Conservation (phyloP, 768 basidiomycete species). For the Pleurotus platypus region DNA sequence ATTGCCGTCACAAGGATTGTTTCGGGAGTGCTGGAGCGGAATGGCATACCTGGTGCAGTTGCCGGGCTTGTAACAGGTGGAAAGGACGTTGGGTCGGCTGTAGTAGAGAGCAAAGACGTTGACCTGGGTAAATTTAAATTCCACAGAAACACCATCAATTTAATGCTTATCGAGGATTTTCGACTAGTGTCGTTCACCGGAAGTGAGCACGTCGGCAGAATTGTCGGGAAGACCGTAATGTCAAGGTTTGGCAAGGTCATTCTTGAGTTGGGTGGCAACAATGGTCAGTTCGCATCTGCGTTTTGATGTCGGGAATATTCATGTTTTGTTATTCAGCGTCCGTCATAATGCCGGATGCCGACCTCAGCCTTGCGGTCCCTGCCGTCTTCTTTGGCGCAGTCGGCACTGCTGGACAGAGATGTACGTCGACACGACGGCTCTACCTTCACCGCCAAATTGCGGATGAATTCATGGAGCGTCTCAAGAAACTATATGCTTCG, state of each 20-base stretch:
- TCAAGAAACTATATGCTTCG: constrained; percentile 69
- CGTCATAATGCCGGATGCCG: constrained; percentile 91
- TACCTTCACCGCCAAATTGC: constrained; percentile 85
- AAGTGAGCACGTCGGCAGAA: constrained; percentile 81
- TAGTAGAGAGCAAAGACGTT: constrained; percentile 71
- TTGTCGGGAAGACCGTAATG: constrained; percentile 86
- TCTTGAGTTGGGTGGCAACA: constrained; percentile 93
- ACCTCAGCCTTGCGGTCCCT: constrained; percentile 84
- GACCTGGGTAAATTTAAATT: constrained; percentile 67
- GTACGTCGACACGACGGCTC: constrained; percentile 89
- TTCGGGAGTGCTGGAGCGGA: constrained; percentile 72
- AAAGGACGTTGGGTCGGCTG: constrained; percentile 71
- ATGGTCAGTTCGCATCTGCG: constrained; percentile 50
- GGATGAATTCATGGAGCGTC: constrained; percentile 66
- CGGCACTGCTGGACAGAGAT: constrained; percentile 72
- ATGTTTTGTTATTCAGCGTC: constrained; percentile 52
- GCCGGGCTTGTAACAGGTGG: constrained; percentile 83
- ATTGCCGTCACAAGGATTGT: constrained; percentile 89
- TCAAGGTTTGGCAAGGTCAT: constrained; percentile 87
- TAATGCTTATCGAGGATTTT: constrained; percentile 1
- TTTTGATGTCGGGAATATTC: constrained; percentile 13
- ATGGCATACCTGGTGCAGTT: constrained; percentile 81
- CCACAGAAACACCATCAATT: constrained; percentile 7
- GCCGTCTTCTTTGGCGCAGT: constrained; percentile 93
- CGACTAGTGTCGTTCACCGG: constrained; percentile 89